Conservation (phyloP, 495 filamentous ascomycete genomes). For the Penicillium cataractarum region DNA sequence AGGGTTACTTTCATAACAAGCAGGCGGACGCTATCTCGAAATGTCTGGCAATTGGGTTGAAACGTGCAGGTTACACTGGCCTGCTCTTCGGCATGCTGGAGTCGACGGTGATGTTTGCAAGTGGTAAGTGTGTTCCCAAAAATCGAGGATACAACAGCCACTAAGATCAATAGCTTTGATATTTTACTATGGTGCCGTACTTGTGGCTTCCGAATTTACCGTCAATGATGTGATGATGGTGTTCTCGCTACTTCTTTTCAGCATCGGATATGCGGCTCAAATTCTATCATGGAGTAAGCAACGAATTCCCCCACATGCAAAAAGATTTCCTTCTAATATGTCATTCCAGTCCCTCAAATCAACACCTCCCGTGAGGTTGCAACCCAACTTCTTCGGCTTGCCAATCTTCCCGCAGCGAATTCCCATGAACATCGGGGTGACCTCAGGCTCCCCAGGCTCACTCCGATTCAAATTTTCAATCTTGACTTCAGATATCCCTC, state of each 20-base stretch:
- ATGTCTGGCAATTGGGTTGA: slow-evolving; percentile 35
- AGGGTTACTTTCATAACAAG: slow-evolving; percentile 72
- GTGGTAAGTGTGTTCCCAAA: slow-evolving; percentile 41
- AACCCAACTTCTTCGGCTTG: slow-evolving; percentile 71
- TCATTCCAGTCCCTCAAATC: slow-evolving; percentile 70
- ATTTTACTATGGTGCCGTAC: slow-evolving; percentile 77
- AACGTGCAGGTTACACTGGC: slow-evolving; percentile 62
- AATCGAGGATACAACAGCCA: background rate
- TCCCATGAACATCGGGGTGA: slow-evolving; percentile 63
- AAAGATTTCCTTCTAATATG: slow-evolving; percentile 11
- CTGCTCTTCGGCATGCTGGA: slow-evolving; percentile 77
- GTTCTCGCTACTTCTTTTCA: slow-evolving; percentile 82
- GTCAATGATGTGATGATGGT: slow-evolving; percentile 68
- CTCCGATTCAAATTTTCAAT: slow-evolving; percentile 63
- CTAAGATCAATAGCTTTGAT: slow-evolving; percentile 60
- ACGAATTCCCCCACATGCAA: background rate
- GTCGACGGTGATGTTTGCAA: slow-evolving; percentile 68
- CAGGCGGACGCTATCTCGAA: slow-evolving; percentile 53
- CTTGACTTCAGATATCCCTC: slow-evolving; percentile 73
- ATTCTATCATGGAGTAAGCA: slow-evolving; percentile 64
- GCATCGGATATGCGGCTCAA: slow-evolving; percentile 68
- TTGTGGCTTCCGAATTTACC: slow-evolving; percentile 55
- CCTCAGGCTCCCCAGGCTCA: slow-evolving; percentile 47
- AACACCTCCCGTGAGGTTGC: slow-evolving; percentile 72
- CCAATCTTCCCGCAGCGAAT: slow-evolving; percentile 53